Percentiles rank a stretch among this genome's conserved stretches.
Evolutionary conservation across 2,329 filamentous ascomycete species (phyloP).

Genomic region (Talaromyces albobiverticillius): DNA sequence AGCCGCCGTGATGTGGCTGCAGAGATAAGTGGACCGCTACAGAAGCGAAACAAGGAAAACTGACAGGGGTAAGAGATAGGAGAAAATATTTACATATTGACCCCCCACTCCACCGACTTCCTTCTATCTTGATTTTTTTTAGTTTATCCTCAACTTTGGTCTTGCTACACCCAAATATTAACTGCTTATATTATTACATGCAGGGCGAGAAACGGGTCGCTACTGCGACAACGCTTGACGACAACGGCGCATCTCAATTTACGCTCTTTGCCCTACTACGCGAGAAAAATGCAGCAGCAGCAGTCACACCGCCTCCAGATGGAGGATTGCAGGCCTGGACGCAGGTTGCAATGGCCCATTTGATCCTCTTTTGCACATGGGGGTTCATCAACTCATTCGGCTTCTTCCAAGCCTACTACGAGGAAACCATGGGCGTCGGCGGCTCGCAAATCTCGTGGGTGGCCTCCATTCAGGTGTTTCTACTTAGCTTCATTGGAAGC

Average conservation of each 20-base stretch:
- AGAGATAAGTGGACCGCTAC: no score
- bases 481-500: slow-evolving; percentile 40
- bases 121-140: no score
- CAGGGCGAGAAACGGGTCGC: no score
- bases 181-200: no score
- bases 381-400: slow-evolving; percentile 35
- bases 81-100: no score
- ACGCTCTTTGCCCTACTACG: slow-evolving; percentile 5
- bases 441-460: slow-evolving; percentile 44
- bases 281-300: not conserved
- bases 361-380: slow-evolving; percentile 28
- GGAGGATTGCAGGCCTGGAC: slow-evolving; percentile 30
- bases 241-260: not conserved
- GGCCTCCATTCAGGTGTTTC: slow-evolving; percentile 43
- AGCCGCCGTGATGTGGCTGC: no score
- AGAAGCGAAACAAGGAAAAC: no score
- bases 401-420: slow-evolving; percentile 47
- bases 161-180: no score
- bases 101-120: no score
- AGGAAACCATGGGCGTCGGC: slow-evolving; percentile 29
- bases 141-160: no score
- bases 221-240: no score
- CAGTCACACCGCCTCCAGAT: slow-evolving; percentile 23
- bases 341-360: slow-evolving; percentile 27
- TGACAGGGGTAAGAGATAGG: no score